These are phyloP conservation scores for Ganoderma leucocontextum DNA, from an alignment of 1,284 basidiomycete genomes.

Conservation along the genomic window DNA sequence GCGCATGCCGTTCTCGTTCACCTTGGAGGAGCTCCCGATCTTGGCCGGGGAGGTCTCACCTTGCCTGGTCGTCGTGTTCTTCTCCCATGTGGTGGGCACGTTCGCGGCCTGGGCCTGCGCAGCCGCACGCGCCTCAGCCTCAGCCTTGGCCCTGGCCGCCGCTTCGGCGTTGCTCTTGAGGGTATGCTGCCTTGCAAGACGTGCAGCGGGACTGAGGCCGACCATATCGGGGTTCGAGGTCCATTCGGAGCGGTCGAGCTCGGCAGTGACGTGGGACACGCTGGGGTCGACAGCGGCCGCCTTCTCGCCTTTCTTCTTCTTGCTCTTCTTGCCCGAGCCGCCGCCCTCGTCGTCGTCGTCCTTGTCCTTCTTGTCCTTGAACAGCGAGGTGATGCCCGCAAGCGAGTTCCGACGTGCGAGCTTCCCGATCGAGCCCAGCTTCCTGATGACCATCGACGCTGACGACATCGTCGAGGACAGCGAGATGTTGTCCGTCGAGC, in stretches of 20 bases:
- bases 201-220: conserved; percentile 92
- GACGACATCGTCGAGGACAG: conserved; percentile 96
- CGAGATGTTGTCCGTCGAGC: conserved; percentile 97
- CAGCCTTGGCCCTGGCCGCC: conserved; percentile 72
- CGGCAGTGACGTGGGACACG: conserved; percentile 87
- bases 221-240: conserved; percentile 59
- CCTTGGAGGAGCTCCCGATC: conserved; percentile 47
- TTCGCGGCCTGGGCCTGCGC: conserved; percentile 40
- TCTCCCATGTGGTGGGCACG: conserved; percentile 80
- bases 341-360: conserved; percentile 58
- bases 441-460: conserved; percentile 97
- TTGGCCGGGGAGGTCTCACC: conserved; percentile 53
- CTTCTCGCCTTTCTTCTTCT: conserved; percentile 65
- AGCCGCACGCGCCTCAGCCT: conserved; percentile 52
- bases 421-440: conserved; percentile 93
- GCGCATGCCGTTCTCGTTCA: conserved; percentile 74
- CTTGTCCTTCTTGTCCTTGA: conserved; percentile 89
- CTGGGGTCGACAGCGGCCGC: conserved; percentile 74
- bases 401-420: conserved; percentile 91
- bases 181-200: conserved; percentile 90
- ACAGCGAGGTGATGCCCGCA: conserved; percentile 92
- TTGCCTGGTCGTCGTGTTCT: conserved; percentile 72
- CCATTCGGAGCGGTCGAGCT: conserved; percentile 76
- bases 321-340: conserved; percentile 48
- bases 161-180: conserved; percentile 86